A percentile compares a stretch with the other conserved stretches of the same genome.
Evolutionary conservation across 306 rosid species (phyloP).

Genomic region (Malus domestica): DNA sequence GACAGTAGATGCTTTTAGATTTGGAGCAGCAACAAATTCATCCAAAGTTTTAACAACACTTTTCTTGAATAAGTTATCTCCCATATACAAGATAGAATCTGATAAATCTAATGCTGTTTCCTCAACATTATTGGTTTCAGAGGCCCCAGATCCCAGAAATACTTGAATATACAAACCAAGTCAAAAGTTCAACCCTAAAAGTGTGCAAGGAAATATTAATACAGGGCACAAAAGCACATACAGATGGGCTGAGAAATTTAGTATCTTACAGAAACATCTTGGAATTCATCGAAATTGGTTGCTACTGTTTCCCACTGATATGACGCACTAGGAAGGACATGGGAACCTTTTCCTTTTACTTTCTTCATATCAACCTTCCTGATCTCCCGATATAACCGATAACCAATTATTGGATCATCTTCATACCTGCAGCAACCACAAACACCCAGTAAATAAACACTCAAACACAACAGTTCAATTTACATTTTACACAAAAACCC

Average conservation of each 20-base stretch:
- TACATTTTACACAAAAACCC: background rate
- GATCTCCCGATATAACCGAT: slow-evolving; percentile 83
- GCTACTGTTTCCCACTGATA: slow-evolving; percentile 91
- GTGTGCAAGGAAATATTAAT: background rate
- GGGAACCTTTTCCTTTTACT: slow-evolving; percentile 74
- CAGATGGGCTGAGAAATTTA: slow-evolving; percentile 19
- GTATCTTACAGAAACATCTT: slow-evolving; percentile 74
- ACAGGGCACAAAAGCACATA: background rate
- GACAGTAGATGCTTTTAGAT: slow-evolving; percentile 25
- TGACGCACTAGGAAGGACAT: slow-evolving; percentile 48
- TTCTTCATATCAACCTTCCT: slow-evolving; percentile 76
- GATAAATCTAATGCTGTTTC: background rate
- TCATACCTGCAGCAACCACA: slow-evolving; percentile 78
- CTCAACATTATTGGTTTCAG: background rate
- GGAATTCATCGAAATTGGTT: slow-evolving; percentile 90
- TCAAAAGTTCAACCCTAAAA: background rate
- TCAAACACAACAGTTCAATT: background rate
- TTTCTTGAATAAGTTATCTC: background rate
- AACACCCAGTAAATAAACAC: slow-evolving; percentile 23
- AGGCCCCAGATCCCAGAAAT: background rate
- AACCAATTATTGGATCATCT: slow-evolving; percentile 85
- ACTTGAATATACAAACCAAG: background rate
- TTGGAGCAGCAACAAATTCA: slow-evolving; percentile 7
- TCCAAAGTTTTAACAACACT: background rate
- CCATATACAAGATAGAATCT: background rate